Evolutionary conservation across 257 asterid species (phyloP).

Genomic region (Ophiorrhiza pumila): DNA sequence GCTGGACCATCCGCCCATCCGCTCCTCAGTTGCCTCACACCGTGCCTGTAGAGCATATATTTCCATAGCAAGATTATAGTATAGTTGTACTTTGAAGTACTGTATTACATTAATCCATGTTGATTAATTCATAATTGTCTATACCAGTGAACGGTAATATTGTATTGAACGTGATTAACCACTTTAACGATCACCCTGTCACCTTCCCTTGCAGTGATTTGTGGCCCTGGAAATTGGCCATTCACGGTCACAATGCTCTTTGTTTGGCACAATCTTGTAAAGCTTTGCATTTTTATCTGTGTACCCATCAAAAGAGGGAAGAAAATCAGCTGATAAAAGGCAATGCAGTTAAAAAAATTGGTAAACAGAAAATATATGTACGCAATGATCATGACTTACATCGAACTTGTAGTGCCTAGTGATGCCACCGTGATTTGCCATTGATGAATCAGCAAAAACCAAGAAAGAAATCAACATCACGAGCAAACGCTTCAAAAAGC

Average conservation of each 20-base stretch:
- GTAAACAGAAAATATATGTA: not conserved
- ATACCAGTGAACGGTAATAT: constrained; percentile 59
- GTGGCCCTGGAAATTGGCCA: constrained; percentile 65
- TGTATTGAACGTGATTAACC: constrained; percentile 53
- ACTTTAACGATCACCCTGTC: constrained; percentile 52
- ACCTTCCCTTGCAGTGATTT: constrained; percentile 62
- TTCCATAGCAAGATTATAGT: not conserved
- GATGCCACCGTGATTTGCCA: constrained; percentile 33
- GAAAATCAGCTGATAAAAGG: not conserved
- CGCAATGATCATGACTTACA: constrained; percentile 18
- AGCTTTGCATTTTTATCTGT: constrained; percentile 53
- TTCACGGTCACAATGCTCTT: constrained; percentile 62
- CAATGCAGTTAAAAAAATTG: not conserved
- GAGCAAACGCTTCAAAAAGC: constrained; percentile 14
- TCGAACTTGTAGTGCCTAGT: constrained; percentile 57
- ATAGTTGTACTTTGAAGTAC: no score
- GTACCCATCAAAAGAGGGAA: not conserved
- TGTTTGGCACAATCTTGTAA: constrained; percentile 52
- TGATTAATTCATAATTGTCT: not conserved
- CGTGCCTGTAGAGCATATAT: constrained; percentile 47
- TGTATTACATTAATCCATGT: no score
- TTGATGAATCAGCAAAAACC: constrained; percentile 26
- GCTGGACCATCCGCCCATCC: constrained; percentile 80
- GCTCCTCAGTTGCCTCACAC: constrained; percentile 52
- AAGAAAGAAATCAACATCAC: constrained; percentile 22